Evolutionary conservation across 495 filamentous ascomycete genomes (phyloP).

Genomic region (Hypoxylon fragiforme): DNA sequence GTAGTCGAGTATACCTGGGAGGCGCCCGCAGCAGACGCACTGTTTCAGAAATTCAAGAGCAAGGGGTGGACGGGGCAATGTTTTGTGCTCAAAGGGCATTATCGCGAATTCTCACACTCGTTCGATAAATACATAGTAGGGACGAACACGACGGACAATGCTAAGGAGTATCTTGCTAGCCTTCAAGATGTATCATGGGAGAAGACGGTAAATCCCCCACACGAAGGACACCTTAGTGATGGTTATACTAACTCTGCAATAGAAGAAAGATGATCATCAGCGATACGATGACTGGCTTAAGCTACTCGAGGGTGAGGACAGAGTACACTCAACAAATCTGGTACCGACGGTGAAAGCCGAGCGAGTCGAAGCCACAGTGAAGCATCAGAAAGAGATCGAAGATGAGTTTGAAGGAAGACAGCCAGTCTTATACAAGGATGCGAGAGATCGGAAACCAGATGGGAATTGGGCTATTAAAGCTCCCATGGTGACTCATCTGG

Average conservation of each 20-base stretch:
- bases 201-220: constrained; percentile 31
- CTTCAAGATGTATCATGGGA: constrained; percentile 38
- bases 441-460: constrained; percentile 34
- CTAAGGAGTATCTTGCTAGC: constrained; percentile 47
- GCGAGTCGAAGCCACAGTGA: constrained; percentile 39
- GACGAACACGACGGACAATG: constrained; percentile 44
- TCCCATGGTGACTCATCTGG: constrained; percentile 28
- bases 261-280: constrained; percentile 41
- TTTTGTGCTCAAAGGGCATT: constrained; percentile 55
- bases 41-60: constrained; percentile 44
- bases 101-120: constrained; percentile 50
- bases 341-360: constrained; percentile 44
- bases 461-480: constrained; percentile 20
- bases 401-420: constrained; percentile 42
- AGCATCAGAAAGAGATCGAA: constrained; percentile 47
- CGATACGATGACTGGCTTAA: constrained; percentile 45
- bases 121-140: constrained; percentile 52
- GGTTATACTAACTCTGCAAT: constrained; percentile 7
- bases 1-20: constrained; percentile 51
- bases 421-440: constrained; percentile 43
- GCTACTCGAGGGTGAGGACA: constrained; percentile 43
- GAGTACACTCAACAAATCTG: constrained; percentile 39
- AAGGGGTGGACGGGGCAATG: constrained; percentile 50
- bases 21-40: constrained; percentile 46
- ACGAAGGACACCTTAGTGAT: not conserved